Conservation (phyloP, 148 eudicot genomes). For the Silene conica region DNA sequence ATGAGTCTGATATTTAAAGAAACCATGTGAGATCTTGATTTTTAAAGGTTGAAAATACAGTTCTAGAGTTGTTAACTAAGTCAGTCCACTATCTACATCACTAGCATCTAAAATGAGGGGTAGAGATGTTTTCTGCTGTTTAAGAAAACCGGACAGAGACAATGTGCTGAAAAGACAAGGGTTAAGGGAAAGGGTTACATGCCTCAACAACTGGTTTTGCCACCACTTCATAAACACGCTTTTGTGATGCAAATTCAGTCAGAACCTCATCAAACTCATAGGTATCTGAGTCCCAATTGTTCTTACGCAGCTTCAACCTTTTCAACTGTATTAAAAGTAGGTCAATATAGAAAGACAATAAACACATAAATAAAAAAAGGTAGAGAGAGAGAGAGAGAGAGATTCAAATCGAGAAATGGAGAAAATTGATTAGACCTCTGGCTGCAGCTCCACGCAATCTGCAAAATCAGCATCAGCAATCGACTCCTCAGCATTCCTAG, state of each 20-base stretch:
- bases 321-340: conserved; percentile 52
- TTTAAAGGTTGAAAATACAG: not conserved
- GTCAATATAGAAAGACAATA: not conserved
- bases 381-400: not conserved
- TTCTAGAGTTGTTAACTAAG: not conserved
- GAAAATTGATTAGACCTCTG: conserved; percentile 47
- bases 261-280: conserved; percentile 92
- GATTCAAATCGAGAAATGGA: too few relatives aligned
- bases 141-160: not conserved
- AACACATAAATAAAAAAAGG: not conserved
- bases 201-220: conserved; percentile 98
- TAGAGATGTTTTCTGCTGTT: not conserved
- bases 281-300: conserved; percentile 94
- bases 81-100: not conserved
- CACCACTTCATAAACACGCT: conserved; percentile 94
- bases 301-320: conserved; percentile 75
- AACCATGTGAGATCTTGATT: not conserved
- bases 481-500: conserved; percentile 75
- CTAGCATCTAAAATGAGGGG: not conserved
- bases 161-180: not conserved
- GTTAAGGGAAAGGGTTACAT: conserved; percentile 11
- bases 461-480: conserved; percentile 96
- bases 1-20: not conserved
- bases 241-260: conserved; percentile 91
- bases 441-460: conserved; percentile 90